These are phyloP conservation scores for Nicotiana obtusifolia DNA, from an alignment of 257 asterid species.

Conservation along the genomic window DNA sequence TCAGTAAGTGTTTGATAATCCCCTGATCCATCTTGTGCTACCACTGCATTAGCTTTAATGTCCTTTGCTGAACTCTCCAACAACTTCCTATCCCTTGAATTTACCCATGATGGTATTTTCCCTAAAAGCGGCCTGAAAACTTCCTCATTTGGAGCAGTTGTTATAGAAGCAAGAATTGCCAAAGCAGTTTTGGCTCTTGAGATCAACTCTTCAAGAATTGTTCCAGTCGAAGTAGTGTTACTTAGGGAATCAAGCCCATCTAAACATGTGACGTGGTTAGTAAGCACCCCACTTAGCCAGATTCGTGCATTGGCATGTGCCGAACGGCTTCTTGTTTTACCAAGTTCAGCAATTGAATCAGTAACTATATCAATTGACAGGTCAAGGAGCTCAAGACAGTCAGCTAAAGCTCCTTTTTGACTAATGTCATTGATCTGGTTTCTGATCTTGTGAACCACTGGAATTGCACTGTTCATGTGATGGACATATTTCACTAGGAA, in stretches of 20 bases:
- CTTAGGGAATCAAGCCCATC: constrained; percentile 28
- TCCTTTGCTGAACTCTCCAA: constrained; percentile 19
- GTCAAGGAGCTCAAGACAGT: constrained; percentile 44
- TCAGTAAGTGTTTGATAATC: constrained; percentile 31
- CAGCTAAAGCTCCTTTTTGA: constrained; percentile 26
- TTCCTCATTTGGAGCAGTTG: neutral
- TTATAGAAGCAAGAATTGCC: constrained; percentile 26
- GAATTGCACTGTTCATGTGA: constrained; percentile 14
- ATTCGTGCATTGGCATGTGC: constrained; percentile 23
- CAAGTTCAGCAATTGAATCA: constrained; percentile 24
- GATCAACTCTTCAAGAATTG: constrained; percentile 20
- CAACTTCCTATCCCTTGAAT: constrained; percentile 26
- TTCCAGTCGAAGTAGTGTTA: neutral
- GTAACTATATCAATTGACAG: constrained; percentile 31
- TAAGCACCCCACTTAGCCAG: constrained; percentile 49
- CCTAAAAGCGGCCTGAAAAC: neutral
- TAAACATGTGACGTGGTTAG: constrained; percentile 44
- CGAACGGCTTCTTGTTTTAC: neutral
- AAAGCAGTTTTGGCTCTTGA: constrained; percentile 33
- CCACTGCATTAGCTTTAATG: constrained; percentile 29
- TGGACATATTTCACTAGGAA: constrained; percentile 25
- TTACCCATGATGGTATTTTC: constrained; percentile 40
- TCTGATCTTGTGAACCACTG: neutral
- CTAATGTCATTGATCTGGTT: constrained; percentile 17
- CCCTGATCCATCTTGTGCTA: constrained; percentile 50